A percentile compares a stretch with the other conserved stretches of the same genome.
Conservation (phyloP, 139 green algal genomes). For the Closterium sp. region DNA sequence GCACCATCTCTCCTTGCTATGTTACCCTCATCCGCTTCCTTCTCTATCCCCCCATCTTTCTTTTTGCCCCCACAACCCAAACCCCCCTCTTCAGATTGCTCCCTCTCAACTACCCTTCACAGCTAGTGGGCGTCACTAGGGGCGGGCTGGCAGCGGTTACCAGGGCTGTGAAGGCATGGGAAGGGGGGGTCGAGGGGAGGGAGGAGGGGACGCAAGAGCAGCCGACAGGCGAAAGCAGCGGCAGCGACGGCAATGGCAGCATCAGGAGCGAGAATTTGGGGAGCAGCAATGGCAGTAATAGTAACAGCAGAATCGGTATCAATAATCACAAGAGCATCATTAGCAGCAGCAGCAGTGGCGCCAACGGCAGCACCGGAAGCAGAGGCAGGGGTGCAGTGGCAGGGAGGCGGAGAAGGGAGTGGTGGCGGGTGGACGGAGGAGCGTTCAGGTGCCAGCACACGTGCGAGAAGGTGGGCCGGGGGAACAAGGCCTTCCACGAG, state of each 20-base stretch:
- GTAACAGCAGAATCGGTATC: too few species aligned
- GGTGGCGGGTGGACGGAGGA: not conserved
- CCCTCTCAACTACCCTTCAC: not conserved
- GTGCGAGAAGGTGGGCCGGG: not conserved
- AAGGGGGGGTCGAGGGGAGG: not conserved
- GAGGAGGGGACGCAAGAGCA: not conserved
- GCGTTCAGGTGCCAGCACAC: not conserved
- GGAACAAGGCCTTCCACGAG: not conserved
- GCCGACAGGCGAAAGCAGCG: not conserved
- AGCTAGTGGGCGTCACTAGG: not conserved
- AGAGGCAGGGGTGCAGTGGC: not conserved
- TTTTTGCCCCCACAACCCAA: not conserved
- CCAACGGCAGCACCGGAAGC: not conserved
- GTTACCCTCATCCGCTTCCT: not conserved
- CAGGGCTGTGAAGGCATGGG: not conserved
- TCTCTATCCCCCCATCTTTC: not conserved
- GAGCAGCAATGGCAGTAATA: not conserved
- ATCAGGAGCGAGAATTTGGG: too few species aligned
- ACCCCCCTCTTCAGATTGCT: not conserved
- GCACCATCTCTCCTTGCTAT: not conserved
- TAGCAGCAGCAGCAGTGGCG: too few species aligned
- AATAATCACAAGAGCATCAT: not conserved
- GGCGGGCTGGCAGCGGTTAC: not conserved
- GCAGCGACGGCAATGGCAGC: too few species aligned
- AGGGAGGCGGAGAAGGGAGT: not conserved